Conservation (phyloP, 768 basidiomycete genomes). For the Lenzites betulinus region DNA sequence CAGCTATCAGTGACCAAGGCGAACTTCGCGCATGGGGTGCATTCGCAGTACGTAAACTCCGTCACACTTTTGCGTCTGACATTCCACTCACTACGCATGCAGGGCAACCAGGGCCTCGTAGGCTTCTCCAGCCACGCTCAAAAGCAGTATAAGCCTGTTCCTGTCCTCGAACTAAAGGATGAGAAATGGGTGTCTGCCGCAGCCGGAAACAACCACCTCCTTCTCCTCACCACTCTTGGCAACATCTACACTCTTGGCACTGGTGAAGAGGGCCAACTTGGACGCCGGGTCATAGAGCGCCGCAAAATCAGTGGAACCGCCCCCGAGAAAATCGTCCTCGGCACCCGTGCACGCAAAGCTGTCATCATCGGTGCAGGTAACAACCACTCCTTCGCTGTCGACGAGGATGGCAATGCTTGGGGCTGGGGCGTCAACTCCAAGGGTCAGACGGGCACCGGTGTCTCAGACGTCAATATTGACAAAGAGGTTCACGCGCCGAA, state of each 20-base stretch:
- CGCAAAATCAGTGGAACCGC: conserved; percentile 87
- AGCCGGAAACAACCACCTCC: conserved; percentile 85
- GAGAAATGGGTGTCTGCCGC: conserved; percentile 77
- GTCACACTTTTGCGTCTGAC: not conserved
- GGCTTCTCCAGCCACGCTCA: conserved; percentile 73
- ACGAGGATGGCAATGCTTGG: conserved; percentile 81
- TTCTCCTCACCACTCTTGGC: conserved; percentile 87
- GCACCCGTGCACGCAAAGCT: conserved; percentile 61
- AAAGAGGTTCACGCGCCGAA: conserved; percentile 64
- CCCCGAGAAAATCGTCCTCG: conserved; percentile 85
- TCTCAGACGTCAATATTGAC: conserved; percentile 45
- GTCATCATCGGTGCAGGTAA: conserved; percentile 77
- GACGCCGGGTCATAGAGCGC: conserved; percentile 85
- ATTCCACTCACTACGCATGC: not conserved
- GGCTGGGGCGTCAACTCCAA: conserved; percentile 95
- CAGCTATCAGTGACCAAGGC: conserved; percentile 78
- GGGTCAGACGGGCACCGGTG: conserved; percentile 75
- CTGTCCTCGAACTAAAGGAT: conserved; percentile 57
- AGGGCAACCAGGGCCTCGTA: conserved; percentile 81
- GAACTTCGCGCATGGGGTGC: conserved; percentile 87
- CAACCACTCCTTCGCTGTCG: conserved; percentile 90
- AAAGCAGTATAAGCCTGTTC: conserved; percentile 68
- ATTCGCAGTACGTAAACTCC: conserved; percentile 67
- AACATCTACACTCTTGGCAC: conserved; percentile 89
- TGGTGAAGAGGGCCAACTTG: conserved; percentile 89